phyloP scores from a whole-genome alignment of 257 asterid species.

The Lantana camara region DNA sequence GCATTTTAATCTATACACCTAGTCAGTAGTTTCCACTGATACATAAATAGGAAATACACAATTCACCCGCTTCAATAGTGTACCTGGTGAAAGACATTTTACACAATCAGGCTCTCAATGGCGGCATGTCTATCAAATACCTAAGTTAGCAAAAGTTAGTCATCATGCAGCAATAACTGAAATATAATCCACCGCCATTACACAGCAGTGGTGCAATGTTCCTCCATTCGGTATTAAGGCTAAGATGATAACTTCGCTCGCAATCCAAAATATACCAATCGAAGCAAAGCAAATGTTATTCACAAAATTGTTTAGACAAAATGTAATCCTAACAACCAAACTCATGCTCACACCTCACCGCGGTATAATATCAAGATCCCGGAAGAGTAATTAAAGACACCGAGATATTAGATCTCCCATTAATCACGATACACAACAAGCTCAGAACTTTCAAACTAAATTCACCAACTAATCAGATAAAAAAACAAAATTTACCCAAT shows the following conservation, averaged over 20 bases:
- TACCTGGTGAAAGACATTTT: constrained; percentile 1
- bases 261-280: constrained; percentile 8
- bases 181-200: constrained; percentile 6
- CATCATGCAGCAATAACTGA: background rate
- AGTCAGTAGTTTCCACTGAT: background rate
- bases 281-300: background rate
- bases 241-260: background rate
- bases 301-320: background rate
- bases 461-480: too few species aligned
- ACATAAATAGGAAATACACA: background rate
- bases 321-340: background rate
- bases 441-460: too few species aligned
- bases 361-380: constrained; percentile 8
- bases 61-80: background rate
- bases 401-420: constrained; percentile 16
- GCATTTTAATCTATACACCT: background rate
- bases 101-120: constrained; percentile 10
- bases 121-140: background rate
- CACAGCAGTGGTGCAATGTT: background rate
- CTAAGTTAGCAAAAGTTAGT: constrained; percentile 12
- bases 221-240: background rate
- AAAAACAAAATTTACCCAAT: constrained; percentile 60
- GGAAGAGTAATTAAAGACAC: background rate
- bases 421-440: constrained; percentile 11
- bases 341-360: constrained; percentile 2